A percentile compares a stretch with the other conserved stretches of the same genome.
Conservation (phyloP, 108 stramenopile genomes). For the Nitzschia putrida region DNA sequence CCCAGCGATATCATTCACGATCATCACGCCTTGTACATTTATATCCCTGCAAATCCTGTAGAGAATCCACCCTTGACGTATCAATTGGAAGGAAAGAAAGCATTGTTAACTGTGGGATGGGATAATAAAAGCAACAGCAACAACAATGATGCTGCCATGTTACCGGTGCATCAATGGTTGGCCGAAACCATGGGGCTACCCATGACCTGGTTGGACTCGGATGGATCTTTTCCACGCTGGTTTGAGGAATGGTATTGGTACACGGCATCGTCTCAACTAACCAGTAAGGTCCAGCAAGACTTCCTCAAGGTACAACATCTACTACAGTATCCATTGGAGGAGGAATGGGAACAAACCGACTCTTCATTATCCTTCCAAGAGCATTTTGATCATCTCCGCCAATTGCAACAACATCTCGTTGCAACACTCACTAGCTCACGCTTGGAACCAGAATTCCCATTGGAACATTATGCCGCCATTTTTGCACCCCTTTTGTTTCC, state of each 20-base stretch:
- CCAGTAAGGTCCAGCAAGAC: background rate
- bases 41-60: background rate
- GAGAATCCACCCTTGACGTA: background rate
- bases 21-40: background rate
- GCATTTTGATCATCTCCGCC: background rate
- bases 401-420: background rate
- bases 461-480: constrained; percentile 72
- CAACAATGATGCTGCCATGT: too few species aligned
- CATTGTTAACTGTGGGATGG: background rate
- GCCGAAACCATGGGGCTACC: constrained; percentile 10
- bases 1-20: background rate
- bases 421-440: background rate
- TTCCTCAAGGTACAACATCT: background rate
- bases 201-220: background rate
- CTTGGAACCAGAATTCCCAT: constrained; percentile 47
- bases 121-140: too few species aligned
- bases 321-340: background rate
- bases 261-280: background rate
- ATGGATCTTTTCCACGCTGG: constrained; percentile 17
- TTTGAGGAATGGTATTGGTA: constrained; percentile 22
- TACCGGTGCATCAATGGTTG: constrained; percentile 6
- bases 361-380: background rate
- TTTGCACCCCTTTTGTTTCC: constrained; percentile 74
- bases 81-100: background rate
- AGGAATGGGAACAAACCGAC: background rate